Evolutionary conservation across 331 rosid genomes (phyloP).

Genomic region (Malus hybrid): DNA sequence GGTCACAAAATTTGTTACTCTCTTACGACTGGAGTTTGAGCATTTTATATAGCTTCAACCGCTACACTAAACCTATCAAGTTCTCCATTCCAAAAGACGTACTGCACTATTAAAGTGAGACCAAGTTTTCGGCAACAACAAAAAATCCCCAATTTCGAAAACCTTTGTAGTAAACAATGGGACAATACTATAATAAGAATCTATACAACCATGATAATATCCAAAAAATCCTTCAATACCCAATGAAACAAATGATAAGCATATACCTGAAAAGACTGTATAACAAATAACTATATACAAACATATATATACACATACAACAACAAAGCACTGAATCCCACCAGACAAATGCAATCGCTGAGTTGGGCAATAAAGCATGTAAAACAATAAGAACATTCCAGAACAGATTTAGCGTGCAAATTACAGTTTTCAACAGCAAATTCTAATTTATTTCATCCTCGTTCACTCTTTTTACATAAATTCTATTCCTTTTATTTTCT

Average conservation of each 20-base stretch:
- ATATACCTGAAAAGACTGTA: not conserved
- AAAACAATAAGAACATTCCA: not conserved
- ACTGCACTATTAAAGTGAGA: not conserved
- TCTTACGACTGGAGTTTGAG: not conserved
- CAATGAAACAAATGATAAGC: not conserved
- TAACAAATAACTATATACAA: not conserved
- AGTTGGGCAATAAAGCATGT: not conserved
- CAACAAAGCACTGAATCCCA: not conserved
- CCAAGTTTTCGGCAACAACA: not conserved
- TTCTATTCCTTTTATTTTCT: not conserved
- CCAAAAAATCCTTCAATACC: not conserved
- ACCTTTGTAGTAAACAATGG: not conserved
- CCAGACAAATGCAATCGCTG: not conserved
- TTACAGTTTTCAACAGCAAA: constrained; percentile 9
- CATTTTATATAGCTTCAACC: not conserved
- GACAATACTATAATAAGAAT: not conserved
- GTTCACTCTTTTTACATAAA: not conserved
- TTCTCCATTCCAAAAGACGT: not conserved
- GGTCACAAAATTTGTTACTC: not conserved
- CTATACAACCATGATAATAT: not conserved
- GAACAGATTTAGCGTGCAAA: constrained; percentile 1
- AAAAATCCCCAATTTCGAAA: not conserved
- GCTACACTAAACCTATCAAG: not conserved
- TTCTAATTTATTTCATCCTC: not conserved
- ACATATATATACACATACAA: not conserved